Evolutionary conservation across 1,284 basidiomycete genomes (phyloP).

Genomic region (Leccinum griseonigrum): DNA sequence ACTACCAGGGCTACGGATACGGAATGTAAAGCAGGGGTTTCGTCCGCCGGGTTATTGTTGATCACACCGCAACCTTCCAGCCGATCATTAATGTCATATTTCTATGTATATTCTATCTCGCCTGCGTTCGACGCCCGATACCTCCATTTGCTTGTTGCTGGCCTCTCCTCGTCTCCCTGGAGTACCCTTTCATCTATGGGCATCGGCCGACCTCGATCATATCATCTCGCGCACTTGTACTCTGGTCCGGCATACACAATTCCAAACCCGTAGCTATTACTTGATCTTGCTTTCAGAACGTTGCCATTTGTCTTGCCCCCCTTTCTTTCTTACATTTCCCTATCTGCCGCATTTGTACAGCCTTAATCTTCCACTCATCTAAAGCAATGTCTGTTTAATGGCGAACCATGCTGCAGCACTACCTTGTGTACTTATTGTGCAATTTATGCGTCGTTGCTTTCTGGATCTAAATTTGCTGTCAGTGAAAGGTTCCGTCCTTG

Average conservation of each 20-base stretch:
- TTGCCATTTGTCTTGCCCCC: conserved; percentile 34
- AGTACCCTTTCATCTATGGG: conserved; percentile 35
- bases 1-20: conserved; percentile 76
- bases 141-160: conserved; percentile 36
- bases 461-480: conserved; percentile 1
- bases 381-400: conserved; percentile 41
- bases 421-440: conserved; percentile 40
- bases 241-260: conserved; percentile 56
- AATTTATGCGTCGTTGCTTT: conserved; percentile 34
- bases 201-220: conserved; percentile 39
- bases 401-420: conserved; percentile 36
- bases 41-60: conserved; percentile 8
- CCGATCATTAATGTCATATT: conserved; percentile 35
- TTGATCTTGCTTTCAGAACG: conserved; percentile 44
- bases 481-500: not conserved
- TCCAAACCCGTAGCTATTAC: conserved; percentile 42
- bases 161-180: conserved; percentile 28
- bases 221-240: conserved; percentile 64
- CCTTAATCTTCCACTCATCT: conserved; percentile 37
- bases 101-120: conserved; percentile 39
- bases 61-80: conserved; percentile 15
- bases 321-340: conserved; percentile 33
- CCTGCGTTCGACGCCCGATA: conserved; percentile 31
- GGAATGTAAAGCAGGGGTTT: conserved; percentile 56
- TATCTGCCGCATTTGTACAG: conserved; percentile 58